Evolutionary conservation across 768 basidiomycete species (phyloP).

Genomic region (Lepiota brunneoincarnata): DNA sequence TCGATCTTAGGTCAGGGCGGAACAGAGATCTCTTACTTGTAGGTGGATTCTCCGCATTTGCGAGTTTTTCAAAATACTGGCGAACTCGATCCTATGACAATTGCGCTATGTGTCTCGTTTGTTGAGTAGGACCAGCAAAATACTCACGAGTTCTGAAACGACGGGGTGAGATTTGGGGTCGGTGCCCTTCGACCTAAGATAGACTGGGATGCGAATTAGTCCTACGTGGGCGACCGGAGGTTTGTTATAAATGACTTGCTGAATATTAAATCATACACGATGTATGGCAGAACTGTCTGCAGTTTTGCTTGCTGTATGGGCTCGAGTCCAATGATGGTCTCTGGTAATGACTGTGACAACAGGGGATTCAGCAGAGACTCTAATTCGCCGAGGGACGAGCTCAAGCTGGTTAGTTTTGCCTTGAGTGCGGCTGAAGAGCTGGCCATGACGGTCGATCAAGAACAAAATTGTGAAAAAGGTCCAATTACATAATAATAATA

Average conservation of each 20-base stretch:
- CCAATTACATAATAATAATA: not conserved
- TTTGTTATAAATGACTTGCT: conserved; percentile 44
- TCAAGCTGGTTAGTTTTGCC: conserved; percentile 45
- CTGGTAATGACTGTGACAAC: conserved; percentile 63
- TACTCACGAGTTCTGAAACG: conserved; percentile 62
- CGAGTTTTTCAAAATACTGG: conserved; percentile 82
- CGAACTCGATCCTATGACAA: conserved; percentile 65
- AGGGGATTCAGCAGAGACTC: conserved; percentile 67
- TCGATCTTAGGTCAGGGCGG: not conserved
- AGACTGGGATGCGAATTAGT: conserved; percentile 45
- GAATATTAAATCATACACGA: conserved; percentile 83
- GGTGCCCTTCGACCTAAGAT: conserved; percentile 75
- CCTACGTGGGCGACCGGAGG: not conserved
- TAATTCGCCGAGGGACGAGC: conserved; percentile 63
- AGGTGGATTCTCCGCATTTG: conserved; percentile 66
- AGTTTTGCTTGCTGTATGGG: conserved; percentile 80
- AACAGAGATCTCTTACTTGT: conserved; percentile 40
- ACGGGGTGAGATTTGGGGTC: conserved; percentile 81
- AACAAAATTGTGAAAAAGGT: not conserved
- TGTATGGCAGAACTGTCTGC: conserved; percentile 76
- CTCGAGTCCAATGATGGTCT: conserved; percentile 61
- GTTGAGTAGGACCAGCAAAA: not conserved
- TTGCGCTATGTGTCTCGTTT: not conserved
- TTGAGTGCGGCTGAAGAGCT: conserved; percentile 45
- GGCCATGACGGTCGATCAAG: conserved; percentile 30